Conservation (phyloP, 192 early-diverging fungal species). For the Linnemannia hyalina region DNA sequence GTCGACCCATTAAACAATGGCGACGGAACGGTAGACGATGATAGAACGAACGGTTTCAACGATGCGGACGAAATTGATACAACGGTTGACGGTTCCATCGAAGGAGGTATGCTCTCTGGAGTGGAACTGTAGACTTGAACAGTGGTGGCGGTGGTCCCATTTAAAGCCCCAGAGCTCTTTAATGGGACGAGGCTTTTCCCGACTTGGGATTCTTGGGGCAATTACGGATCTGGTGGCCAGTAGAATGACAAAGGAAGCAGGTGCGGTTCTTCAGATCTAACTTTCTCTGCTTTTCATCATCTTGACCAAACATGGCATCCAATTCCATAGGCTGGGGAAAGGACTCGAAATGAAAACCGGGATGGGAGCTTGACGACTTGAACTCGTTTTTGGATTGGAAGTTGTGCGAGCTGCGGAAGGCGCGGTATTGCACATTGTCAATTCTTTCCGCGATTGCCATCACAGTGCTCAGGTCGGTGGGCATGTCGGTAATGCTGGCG, state of each 20-base stretch:
- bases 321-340: slow-evolving; percentile 7
- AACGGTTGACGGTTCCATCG: too few species aligned
- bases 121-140: background rate
- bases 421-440: background rate
- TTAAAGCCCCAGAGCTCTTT: slow-evolving; percentile 15
- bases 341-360: too few species aligned
- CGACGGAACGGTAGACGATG: too few species aligned
- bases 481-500: background rate
- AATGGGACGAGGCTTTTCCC: slow-evolving; percentile 19
- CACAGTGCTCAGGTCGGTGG: background rate
- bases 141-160: background rate
- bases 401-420: too few species aligned
- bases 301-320: background rate
- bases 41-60: too few species aligned
- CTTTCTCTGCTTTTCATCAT: background rate
- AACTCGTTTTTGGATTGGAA: too few species aligned
- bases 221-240: background rate
- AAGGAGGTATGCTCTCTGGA: background rate
- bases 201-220: background rate
- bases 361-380: too few species aligned
- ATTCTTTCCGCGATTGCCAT: background rate
- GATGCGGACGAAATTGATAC: too few species aligned
- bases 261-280: background rate
- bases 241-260: background rate
- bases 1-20: too few species aligned